Conservation (phyloP, 83 land plant species). For the Picea mariana region DNA sequence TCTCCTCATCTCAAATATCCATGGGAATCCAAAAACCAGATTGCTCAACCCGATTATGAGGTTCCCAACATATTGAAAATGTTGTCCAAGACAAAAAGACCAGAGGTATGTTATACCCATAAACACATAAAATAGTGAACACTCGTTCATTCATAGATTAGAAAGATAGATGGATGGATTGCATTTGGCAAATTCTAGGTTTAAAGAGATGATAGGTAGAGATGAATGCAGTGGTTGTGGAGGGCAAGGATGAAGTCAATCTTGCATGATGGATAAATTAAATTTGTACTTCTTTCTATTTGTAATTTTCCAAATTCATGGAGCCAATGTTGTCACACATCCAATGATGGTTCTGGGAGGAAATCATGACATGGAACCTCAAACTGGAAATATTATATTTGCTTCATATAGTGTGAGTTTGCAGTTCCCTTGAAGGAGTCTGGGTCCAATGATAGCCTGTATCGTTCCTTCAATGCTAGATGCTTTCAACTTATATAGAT, state of each 20-base stretch:
- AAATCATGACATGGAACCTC: slow-evolving; percentile 37
- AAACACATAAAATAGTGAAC: too few relatives aligned
- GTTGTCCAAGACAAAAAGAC: too few relatives aligned
- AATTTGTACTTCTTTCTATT: too few relatives aligned
- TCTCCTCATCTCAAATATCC: not conserved
- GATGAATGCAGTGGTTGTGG: too few relatives aligned
- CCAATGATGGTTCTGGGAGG: slow-evolving; percentile 42
- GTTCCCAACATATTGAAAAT: not conserved
- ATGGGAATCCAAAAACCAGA: not conserved
- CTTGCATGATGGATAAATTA: too few relatives aligned
- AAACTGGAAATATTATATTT: slow-evolving; percentile 17
- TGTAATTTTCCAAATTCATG: slow-evolving; percentile 17
- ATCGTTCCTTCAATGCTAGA: slow-evolving; percentile 38
- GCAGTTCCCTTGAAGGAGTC: slow-evolving; percentile 27
- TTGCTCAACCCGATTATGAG: not conserved
- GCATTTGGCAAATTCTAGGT: not conserved
- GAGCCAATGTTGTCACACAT: slow-evolving; percentile 25
- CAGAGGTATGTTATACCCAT: not conserved
- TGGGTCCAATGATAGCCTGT: slow-evolving; percentile 27
- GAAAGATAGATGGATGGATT: too few relatives aligned
- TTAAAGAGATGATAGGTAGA: too few relatives aligned
- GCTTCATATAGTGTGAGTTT: slow-evolving; percentile 31
- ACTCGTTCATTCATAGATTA: not conserved
- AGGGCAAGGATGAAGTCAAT: too few relatives aligned
- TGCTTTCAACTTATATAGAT: slow-evolving; percentile 34